Conservation (phyloP, 495 filamentous ascomycete species). For the Penicillium cosmopolitanum region DNA sequence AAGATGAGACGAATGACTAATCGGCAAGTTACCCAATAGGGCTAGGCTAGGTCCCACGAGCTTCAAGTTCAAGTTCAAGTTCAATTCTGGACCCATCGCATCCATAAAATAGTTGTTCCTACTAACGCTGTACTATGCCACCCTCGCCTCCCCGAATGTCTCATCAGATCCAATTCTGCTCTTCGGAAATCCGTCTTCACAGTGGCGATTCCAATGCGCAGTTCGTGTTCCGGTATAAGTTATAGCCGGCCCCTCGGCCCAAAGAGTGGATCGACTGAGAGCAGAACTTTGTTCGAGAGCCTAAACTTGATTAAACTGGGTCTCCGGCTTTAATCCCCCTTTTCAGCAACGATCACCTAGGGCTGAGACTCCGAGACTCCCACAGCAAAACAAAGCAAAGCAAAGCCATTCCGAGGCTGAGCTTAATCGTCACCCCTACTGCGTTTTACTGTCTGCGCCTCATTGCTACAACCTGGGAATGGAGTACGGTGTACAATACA, state of each 20-base stretch:
- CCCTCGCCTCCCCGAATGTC: too few relatives aligned
- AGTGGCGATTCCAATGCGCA: too few relatives aligned
- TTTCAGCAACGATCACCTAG: slow-evolving; percentile 23
- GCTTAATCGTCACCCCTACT: slow-evolving; percentile 7
- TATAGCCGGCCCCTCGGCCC: slow-evolving; percentile 17
- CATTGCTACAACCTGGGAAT: slow-evolving; percentile 1
- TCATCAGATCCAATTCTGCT: too few relatives aligned
- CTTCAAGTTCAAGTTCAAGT: too few relatives aligned
- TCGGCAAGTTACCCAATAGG: too few relatives aligned
- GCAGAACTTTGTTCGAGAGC: slow-evolving; percentile 19
- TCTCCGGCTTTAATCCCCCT: slow-evolving; percentile 10
- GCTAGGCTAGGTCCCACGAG: too few relatives aligned
- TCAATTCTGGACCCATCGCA: too few relatives aligned
- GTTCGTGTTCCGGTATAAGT: slow-evolving; percentile 12
- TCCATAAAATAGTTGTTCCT: too few relatives aligned
- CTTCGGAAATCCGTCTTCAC: too few relatives aligned
- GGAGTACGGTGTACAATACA: too few relatives aligned
- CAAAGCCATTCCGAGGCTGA: slow-evolving; percentile 20
- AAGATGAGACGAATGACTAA: too few relatives aligned
- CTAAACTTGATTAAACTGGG: background rate
- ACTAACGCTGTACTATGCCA: too few relatives aligned
- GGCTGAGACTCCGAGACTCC: slow-evolving; percentile 19
- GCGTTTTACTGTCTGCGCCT: slow-evolving; percentile 19
- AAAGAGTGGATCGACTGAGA: slow-evolving; percentile 22
- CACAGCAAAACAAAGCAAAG: slow-evolving; percentile 1